Evolutionary conservation across 139 green algal species (phyloP).

Genomic region (Mesostigma viride): DNA sequence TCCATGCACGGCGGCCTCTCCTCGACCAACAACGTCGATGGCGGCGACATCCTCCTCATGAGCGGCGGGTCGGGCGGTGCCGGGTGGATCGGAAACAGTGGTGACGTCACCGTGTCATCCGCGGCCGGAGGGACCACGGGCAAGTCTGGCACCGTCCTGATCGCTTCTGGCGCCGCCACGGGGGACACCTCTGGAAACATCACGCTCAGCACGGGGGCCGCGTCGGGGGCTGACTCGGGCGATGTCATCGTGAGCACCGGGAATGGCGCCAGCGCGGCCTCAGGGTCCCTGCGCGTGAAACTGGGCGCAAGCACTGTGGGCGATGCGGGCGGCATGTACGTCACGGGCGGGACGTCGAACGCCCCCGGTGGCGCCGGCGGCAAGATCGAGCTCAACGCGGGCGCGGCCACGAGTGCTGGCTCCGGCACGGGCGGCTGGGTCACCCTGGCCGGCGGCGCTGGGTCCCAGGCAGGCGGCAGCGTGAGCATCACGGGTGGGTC

Average conservation of each 20-base stretch:
- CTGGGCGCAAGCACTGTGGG: no score
- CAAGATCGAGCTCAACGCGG: no score
- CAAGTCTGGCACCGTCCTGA: background rate
- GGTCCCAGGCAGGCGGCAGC: no score
- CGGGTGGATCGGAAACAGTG: conserved; percentile 16
- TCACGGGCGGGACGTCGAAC: no score
- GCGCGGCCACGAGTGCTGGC: no score
- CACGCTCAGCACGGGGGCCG: background rate
- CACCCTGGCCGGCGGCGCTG: no score
- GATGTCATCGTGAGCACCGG: conserved; percentile 4
- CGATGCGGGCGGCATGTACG: no score
- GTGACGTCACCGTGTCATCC: background rate
- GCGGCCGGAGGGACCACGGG: background rate
- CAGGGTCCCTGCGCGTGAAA: no score
- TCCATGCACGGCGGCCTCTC: conserved; percentile 2
- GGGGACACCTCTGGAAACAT: conserved; percentile 7
- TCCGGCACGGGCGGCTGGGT: no score
- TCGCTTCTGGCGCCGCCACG: background rate
- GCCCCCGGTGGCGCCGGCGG: no score
- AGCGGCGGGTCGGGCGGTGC: conserved; percentile 4
- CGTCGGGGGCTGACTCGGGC: conserved; percentile 1
- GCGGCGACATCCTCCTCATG: conserved; percentile 6
- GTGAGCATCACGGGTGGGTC: no score
- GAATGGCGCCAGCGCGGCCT: no score
- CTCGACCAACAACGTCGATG: background rate